Evolutionary conservation across 257 asterid species (phyloP), one percentile per base, ranked within the genome.

Genomic region (Penstemon barbatus): DNA sequence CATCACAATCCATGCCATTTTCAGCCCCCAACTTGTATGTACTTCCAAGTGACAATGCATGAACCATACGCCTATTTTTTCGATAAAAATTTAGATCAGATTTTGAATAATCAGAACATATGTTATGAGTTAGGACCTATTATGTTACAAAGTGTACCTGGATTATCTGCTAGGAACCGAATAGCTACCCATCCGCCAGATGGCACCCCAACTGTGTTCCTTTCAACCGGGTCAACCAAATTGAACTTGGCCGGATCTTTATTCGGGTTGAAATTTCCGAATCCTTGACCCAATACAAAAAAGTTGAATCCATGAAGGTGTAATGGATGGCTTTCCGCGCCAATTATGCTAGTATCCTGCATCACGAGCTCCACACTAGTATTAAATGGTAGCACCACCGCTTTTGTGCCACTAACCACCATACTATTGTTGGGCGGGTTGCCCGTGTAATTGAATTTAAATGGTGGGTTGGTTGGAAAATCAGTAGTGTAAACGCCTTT

Each of bases 1-100:
- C 81, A 63, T 62, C 48, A 88, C 92, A 57, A 88, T 51, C 92
- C 92, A 88, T 19, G 87, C 87, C 90, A 85, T 88, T 61, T 84
- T 86, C 80, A 88, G 58, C 8, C 92, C 95, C 95, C 95, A 88
- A 60, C 90, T 84, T 40, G 90, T 85, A 65, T 88, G 92, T 1
- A 84, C 87, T 80, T 84, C 94, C 82, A 87, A 66, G 71, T 85
- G 92, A 73, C 95, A 88, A 44, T 83, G 92, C 95, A 85, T 84
- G 49, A 85, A 83, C 92, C 92, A 88, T 9, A 85, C 95, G 48
- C 89, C 88, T 85, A 59, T 37, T 55, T 67, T 7, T 57, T 63
- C 54, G 18, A 41, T 39, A 67, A 8, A 48, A 52, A 54, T 15
- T 3, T 7, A 60, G 38, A 36, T 11, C 36, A 43, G 0, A 64